A percentile compares a stretch with the other conserved stretches of the same genome.
Evolutionary conservation across 257 asterid genomes (phyloP).

Genomic region (Rehmannia glutinosa): DNA sequence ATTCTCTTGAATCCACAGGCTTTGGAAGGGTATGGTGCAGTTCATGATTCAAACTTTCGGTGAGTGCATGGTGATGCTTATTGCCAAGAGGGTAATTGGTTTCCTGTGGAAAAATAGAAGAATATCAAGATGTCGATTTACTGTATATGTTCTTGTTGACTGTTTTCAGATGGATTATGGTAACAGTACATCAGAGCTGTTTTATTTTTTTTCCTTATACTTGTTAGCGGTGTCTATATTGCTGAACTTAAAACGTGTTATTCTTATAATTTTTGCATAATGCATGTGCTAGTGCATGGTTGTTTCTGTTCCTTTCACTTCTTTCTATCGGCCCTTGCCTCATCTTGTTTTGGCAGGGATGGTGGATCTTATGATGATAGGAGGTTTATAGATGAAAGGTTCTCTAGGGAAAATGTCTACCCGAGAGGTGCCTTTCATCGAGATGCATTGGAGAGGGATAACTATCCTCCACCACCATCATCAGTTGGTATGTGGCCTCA

Average conservation of each 20-base stretch:
- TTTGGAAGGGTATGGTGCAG: constrained; percentile 92
- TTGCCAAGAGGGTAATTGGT: constrained; percentile 26
- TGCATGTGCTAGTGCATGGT: neutral
- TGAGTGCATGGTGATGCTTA: constrained; percentile 56
- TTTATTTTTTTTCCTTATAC: neutral
- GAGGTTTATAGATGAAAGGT: constrained; percentile 89
- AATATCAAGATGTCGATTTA: constrained; percentile 8
- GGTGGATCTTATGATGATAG: constrained; percentile 86
- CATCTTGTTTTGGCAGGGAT: constrained; percentile 64
- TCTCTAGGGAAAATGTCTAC: constrained; percentile 72
- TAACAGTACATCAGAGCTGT: neutral
- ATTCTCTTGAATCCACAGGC: constrained; percentile 99
- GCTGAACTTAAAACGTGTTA: neutral
- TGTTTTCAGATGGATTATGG: constrained; percentile 16
- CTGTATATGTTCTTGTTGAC: neutral
- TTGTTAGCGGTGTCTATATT: neutral
- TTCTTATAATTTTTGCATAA: neutral
- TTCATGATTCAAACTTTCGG: constrained; percentile 79
- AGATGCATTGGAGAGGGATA: constrained; percentile 77
- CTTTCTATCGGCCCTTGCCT: constrained; percentile 32
- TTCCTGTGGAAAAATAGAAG: constrained; percentile 17
- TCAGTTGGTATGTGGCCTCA: constrained; percentile 75
- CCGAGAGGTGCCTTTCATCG: constrained; percentile 71
- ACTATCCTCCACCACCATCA: constrained; percentile 67
- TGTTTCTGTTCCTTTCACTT: constrained; percentile 22